Evolutionary conservation across 169 alveolate species (phyloP).

Genomic region (Cryptosporidium xiaoi): DNA sequence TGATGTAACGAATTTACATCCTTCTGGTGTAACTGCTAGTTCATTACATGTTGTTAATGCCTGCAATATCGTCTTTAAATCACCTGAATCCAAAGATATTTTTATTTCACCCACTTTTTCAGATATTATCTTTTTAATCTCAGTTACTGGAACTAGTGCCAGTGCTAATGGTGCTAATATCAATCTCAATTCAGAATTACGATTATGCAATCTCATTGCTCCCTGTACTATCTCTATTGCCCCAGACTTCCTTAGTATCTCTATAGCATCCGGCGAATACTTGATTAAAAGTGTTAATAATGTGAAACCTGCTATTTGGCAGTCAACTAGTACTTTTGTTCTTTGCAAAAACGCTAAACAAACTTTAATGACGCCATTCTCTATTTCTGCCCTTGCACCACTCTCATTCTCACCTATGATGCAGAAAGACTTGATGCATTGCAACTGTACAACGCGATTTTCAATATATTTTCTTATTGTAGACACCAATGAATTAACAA

Average conservation of each 20-base stretch:
- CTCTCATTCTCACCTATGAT: slow-evolving; percentile 53
- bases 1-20: slow-evolving; percentile 77
- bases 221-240: slow-evolving; percentile 78
- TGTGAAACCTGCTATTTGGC: slow-evolving; percentile 71
- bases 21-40: slow-evolving; percentile 80
- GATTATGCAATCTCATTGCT: slow-evolving; percentile 88
- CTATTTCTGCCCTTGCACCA: slow-evolving; percentile 55
- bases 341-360: slow-evolving; percentile 69
- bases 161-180: slow-evolving; percentile 88
- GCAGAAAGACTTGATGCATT: slow-evolving; percentile 48
- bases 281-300: slow-evolving; percentile 29
- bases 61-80: slow-evolving; percentile 76
- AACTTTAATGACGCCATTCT: slow-evolving; percentile 66
- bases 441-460: slow-evolving; percentile 67
- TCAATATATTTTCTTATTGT: slow-evolving; percentile 68
- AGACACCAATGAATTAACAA: slow-evolving; percentile 56
- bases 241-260: slow-evolving; percentile 57
- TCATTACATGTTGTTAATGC: slow-evolving; percentile 78
- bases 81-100: slow-evolving; percentile 57
- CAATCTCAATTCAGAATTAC: slow-evolving; percentile 83
- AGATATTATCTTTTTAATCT: slow-evolving; percentile 85
- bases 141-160: slow-evolving; percentile 90
- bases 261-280: slow-evolving; percentile 64
- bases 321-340: slow-evolving; percentile 57
- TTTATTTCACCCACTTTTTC: slow-evolving; percentile 84